Evolutionary conservation across 2,329 filamentous ascomycete genomes (phyloP).

Genomic region (Fusarium brachygibbosum): DNA sequence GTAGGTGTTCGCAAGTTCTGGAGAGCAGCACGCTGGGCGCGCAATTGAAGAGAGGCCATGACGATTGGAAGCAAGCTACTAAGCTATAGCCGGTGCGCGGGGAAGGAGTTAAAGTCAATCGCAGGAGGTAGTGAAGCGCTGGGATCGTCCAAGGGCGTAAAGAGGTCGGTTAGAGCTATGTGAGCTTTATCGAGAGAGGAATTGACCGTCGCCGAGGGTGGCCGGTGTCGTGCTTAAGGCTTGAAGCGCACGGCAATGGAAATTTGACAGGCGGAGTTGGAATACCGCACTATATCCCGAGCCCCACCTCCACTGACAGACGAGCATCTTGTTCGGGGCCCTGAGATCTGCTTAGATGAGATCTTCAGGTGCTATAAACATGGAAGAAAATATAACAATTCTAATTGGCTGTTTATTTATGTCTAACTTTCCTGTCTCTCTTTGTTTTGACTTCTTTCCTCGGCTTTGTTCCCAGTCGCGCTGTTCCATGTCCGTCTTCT

Average conservation of each 20-base stretch:
- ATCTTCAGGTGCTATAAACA: conserved; percentile 7
- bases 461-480: background rate
- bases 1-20: conserved; percentile 48
- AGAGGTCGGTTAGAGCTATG: background rate
- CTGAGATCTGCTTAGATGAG: conserved; percentile 22
- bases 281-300: conserved; percentile 44
- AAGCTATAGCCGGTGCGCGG: conserved; percentile 2
- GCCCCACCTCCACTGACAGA: conserved; percentile 34
- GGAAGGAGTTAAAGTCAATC: conserved; percentile 28
- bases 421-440: background rate
- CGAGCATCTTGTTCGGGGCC: conserved; percentile 22
- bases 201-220: conserved; percentile 17
- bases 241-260: conserved; percentile 44
- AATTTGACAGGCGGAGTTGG: conserved; percentile 50
- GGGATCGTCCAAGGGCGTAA: conserved; percentile 5
- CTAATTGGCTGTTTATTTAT: background rate
- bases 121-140: background rate
- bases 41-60: conserved; percentile 54
- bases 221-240: conserved; percentile 40
- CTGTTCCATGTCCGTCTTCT: conserved; percentile 23
- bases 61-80: background rate
- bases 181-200: conserved; percentile 9
- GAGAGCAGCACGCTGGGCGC: conserved; percentile 51
- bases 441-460: conserved; percentile 4
- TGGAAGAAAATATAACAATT: background rate